Base-by-base conservation (phyloP, 345 rosid genomes). In the Aquilaria sinensis region DNA sequence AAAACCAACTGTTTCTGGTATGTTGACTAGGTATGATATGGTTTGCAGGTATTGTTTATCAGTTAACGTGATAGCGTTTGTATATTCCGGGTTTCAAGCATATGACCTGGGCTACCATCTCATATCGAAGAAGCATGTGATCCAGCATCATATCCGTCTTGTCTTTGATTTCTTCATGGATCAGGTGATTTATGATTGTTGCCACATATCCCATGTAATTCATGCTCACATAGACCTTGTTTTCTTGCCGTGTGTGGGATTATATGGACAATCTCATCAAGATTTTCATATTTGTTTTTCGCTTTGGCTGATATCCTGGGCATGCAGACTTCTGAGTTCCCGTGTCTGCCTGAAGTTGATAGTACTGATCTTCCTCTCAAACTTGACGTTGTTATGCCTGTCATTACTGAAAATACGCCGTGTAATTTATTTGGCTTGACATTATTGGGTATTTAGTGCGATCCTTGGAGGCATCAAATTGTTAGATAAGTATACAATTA, bases 121-220 rank as follows among this genome's bases (percentile, higher is more conserved):
- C 11, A 76, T 72, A 41, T 73, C 80, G 0, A 77, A 78, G 51
- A 84, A 64, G 64, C 89, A 87, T 64, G 64, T 83, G 62, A 71
- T 86, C 15, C 71, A 66, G 62, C 76, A 80, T 67, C 79, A 81
- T 51, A 77, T 87, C 23, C 84, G 86, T 16, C 72, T 61, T 50
- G 71, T 77, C 47, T 72, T 90, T 12, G 81, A 74, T 56, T 91
- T 94, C 83, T 82, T 83, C 72, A 85, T 94, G 83, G 99, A 94
- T 80, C 99, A 94, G 83, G 99, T 68, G 69, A 86, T 81, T 74
- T 34, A 4, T 34, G 8, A 56, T 46, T 56, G 13, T 33, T 7
- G 58, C 57, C 41, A 1, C 51, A 33, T 12, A 3, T 6, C 33
- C 5, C 4, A n/a, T 23, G 33, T 16, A 30, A 12, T 3, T 29